These are phyloP conservation scores for Prunus davidiana DNA, from an alignment of 306 rosid species.

Conservation along the genomic window DNA sequence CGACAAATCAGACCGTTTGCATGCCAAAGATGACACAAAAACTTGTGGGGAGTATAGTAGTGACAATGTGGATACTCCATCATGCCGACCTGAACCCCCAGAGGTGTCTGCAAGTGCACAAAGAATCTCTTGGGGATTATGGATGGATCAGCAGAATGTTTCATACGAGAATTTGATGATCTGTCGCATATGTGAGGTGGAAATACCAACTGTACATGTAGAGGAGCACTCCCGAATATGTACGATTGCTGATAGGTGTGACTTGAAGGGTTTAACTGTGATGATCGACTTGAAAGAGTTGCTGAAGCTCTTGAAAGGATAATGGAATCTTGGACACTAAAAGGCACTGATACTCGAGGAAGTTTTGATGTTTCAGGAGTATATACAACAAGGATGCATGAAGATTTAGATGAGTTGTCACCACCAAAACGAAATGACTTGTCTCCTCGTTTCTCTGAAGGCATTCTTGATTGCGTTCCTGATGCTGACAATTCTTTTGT, in stretches of 20 bases:
- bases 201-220: conserved; percentile 84
- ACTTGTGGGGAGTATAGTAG: conserved; percentile 14
- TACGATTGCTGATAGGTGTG: conserved; percentile 94
- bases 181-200: conserved; percentile 96
- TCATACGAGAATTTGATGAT: conserved; percentile 70
- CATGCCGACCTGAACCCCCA: conserved; percentile 52
- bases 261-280: conserved; percentile 79
- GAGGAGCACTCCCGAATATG: conserved; percentile 96
- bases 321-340: conserved; percentile 67
- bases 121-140: conserved; percentile 54
- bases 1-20: conserved; percentile 36
- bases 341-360: conserved; percentile 57
- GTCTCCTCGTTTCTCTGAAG: conserved; percentile 48
- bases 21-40: conserved; percentile 48
- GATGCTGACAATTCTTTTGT: conserved; percentile 49
- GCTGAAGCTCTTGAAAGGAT: conserved; percentile 81
- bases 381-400: conserved; percentile 56
- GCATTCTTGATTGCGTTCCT: conserved; percentile 46
- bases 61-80: conserved; percentile 40
- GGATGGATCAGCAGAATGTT: conserved; percentile 70
- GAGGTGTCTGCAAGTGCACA: conserved; percentile 46
- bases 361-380: conserved; percentile 52
- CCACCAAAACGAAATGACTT: conserved; percentile 47
- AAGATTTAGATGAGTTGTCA: conserved; percentile 59
- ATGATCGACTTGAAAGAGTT: conserved; percentile 89